A percentile compares a stretch with the other conserved stretches of the same genome.
Evolutionary conservation across 2,329 filamentous ascomycete species (phyloP).

Genomic region (Exophiala sideris): DNA sequence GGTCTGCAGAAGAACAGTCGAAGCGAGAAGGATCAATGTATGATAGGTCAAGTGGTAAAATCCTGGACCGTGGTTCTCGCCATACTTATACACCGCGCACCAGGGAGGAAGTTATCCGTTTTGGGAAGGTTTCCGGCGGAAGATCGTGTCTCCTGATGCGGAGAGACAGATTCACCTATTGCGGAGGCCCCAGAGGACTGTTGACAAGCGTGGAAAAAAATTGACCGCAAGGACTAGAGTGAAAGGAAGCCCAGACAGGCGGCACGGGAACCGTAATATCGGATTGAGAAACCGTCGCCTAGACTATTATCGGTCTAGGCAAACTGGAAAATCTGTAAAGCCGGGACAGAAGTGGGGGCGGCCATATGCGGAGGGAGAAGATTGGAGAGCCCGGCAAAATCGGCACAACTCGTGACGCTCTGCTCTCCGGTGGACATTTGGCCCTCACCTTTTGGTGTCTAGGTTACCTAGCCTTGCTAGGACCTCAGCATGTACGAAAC

Average conservation of each 20-base stretch:
- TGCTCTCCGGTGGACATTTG: background rate
- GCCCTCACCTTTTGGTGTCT: background rate
- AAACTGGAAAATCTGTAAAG: background rate
- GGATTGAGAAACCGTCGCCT: background rate
- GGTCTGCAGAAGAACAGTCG: background rate
- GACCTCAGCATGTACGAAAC: background rate
- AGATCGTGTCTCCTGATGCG: background rate
- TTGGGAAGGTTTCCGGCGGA: background rate
- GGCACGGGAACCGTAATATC: background rate
- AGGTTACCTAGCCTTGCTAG: too few species aligned
- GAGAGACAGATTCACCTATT: background rate
- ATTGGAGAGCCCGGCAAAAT: background rate
- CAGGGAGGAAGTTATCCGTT: background rate
- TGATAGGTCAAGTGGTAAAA: background rate
- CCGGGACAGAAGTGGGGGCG: background rate
- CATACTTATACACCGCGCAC: background rate
- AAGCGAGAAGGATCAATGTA: background rate
- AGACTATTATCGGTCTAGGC: background rate
- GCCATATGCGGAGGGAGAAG: background rate
- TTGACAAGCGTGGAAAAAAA: background rate
- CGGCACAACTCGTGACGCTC: background rate
- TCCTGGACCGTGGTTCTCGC: background rate
- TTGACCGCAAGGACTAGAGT: background rate
- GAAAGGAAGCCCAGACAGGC: background rate
- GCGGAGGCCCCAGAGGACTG: background rate